Conservation (phyloP, 2,329 filamentous ascomycete species). For the Colletotrichum lindemuthianum region DNA sequence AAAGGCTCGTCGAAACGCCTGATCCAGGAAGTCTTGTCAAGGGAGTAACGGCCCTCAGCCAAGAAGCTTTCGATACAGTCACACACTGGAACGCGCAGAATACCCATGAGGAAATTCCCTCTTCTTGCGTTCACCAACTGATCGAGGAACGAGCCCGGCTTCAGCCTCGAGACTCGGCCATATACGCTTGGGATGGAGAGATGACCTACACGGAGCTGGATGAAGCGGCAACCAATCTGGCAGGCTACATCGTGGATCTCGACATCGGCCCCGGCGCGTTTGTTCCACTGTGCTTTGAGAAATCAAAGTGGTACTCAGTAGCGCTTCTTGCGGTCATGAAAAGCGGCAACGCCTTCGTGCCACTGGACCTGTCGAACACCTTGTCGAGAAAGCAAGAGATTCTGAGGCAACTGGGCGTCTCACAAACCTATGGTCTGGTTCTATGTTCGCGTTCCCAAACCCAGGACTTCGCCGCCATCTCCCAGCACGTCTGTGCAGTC, state of each 20-base stretch:
- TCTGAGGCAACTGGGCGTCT: slow-evolving; percentile 5
- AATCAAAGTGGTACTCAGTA: slow-evolving; percentile 41
- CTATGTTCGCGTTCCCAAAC: slow-evolving; percentile 8
- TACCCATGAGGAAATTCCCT: accelerated
- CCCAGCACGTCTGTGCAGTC: neutral
- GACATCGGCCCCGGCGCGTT: slow-evolving; percentile 38
- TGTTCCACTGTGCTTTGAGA: slow-evolving; percentile 43
- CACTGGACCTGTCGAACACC: slow-evolving; percentile 39
- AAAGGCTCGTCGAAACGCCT: neutral
- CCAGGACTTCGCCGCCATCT: neutral
- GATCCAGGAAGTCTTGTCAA: neutral
- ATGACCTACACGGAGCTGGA: slow-evolving; percentile 30
- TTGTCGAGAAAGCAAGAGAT: slow-evolving; percentile 1
- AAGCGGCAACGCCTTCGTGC: slow-evolving; percentile 45
- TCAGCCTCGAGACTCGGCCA: slow-evolving; percentile 34
- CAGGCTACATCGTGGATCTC: slow-evolving; percentile 8
- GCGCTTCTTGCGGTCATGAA: slow-evolving; percentile 45
- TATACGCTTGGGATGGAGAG: slow-evolving; percentile 36
- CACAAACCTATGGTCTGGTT: neutral
- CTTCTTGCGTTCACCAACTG: slow-evolving; percentile 37
- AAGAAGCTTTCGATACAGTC: neutral
- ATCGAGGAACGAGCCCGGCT: slow-evolving; percentile 29
- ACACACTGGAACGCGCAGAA: neutral
- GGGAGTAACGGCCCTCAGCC: neutral
- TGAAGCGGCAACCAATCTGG: slow-evolving; percentile 6